Base-by-base conservation (phyloP, 2,329 filamentous ascomycete genomes). In the Pseudocercospora vitis region DNA sequence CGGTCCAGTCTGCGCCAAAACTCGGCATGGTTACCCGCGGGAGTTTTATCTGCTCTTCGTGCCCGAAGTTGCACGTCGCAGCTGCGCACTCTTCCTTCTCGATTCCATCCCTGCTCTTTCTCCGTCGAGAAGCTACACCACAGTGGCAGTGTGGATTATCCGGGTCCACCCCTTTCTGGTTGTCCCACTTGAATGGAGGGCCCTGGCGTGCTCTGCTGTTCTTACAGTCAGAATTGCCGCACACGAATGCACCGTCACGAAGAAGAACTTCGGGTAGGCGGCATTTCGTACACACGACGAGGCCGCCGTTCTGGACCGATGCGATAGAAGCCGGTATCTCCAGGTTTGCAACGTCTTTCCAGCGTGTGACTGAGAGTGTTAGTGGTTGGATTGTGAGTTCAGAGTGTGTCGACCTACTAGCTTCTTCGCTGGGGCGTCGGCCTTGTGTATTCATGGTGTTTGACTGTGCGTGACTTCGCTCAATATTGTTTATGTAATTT, bases 321-420 rank as follows among this genome's bases (percentile, higher is more conserved):
- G 37, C 37, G 12, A 42, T 12, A 18, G 37, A 42, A 6, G 37
- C 37, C 2, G 37, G 37, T 21, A 42, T 21, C 11, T 24, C 19
- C n/a, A 42, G n/a, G 9, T 42, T 42, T 18, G 37, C 37, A 21
- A 42, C 37, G 8, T 42, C 37, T n/a, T 42, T 42, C 37, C 37
- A 42, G 8, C 37, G 16, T 12, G 37, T 42, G 21, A 42, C 37
- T 42, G 37, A n/a, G 6, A 14, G n/a, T 9, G 37, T 42, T 4
- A 42, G 37, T 21, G 21, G 14, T 7, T 40, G 3, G 21, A 6
- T 12, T 6, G 16, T 12, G n/a, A 3, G 21, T 6, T 16, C 6
- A 8, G 4, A 21, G 37, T 12, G n/a, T n/a, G n/a, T n/a, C n/a
- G n/a, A 42, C 37, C 21, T 12, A 42, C 37, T 42, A 12, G n/a